These are phyloP conservation scores for Sclerotinia trifoliorum DNA, from an alignment of 2,329 filamentous ascomycete species.

Conservation along the genomic window DNA sequence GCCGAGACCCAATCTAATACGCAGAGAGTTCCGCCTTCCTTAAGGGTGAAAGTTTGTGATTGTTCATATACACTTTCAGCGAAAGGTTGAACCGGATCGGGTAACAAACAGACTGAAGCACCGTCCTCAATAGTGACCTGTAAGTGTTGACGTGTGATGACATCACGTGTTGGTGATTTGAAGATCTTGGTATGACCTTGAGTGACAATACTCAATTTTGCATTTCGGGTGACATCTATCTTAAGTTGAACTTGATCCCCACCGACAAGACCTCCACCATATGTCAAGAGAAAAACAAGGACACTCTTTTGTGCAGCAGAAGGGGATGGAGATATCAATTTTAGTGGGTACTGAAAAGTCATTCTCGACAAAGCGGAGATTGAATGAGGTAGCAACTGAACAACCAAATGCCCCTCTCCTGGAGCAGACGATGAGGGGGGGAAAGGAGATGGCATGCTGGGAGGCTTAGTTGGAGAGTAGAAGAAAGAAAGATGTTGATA, in stretches of 20 bases:
- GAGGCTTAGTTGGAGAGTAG: not conserved
- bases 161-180: slow-evolving; percentile 63
- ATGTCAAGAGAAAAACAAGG: slow-evolving; percentile 86
- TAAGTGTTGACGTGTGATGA: slow-evolving; percentile 59
- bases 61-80: slow-evolving; percentile 81
- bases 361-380: slow-evolving; percentile 71
- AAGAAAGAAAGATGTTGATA: not conserved
- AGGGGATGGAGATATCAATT: slow-evolving; percentile 80
- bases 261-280: slow-evolving; percentile 88
- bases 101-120: slow-evolving; percentile 66
- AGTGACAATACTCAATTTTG: slow-evolving; percentile 66
- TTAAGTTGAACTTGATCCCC: slow-evolving; percentile 76
- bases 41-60: slow-evolving; percentile 70
- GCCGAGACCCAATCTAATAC: slow-evolving; percentile 93
- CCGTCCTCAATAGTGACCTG: slow-evolving; percentile 50
- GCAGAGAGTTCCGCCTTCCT: slow-evolving; percentile 63
- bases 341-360: slow-evolving; percentile 90
- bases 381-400: slow-evolving; percentile 68
- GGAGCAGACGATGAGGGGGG: slow-evolving; percentile 69
- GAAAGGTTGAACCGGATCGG: slow-evolving; percentile 93
- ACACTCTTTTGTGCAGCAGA: slow-evolving; percentile 64
- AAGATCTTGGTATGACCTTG: slow-evolving; percentile 95
- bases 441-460: slow-evolving; percentile 39
- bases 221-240: slow-evolving; percentile 61
- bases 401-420: slow-evolving; percentile 75